Conservation (phyloP, 257 asterid genomes). For the Solanum piurae region DNA sequence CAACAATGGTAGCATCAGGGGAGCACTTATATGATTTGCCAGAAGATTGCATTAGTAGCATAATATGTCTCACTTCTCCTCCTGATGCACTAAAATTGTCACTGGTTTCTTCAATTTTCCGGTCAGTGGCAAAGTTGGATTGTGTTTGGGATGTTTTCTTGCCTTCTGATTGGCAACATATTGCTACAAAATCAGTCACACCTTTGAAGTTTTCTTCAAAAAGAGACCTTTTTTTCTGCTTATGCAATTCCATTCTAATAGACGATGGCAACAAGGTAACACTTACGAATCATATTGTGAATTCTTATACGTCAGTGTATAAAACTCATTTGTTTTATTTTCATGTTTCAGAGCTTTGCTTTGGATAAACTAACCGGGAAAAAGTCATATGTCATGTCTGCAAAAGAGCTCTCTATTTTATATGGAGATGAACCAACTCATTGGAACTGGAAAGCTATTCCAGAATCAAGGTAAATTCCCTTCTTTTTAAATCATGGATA, state of each 20-base stretch:
- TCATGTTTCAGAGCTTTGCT: conserved; percentile 17
- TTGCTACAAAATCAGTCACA: conserved; percentile 2
- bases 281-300: background rate
- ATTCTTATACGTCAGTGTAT: background rate
- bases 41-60: conserved; percentile 14
- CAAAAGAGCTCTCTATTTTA: conserved; percentile 22
- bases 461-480: conserved; percentile 12
- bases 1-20: background rate
- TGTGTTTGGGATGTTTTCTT: conserved; percentile 23
- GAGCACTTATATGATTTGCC: conserved; percentile 8
- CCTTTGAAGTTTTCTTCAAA: conserved; percentile 15
- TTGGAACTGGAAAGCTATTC: conserved; percentile 25
- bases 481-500: background rate
- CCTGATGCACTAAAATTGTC: conserved; percentile 12
- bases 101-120: conserved; percentile 4
- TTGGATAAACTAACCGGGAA: conserved; percentile 17
- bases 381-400: conserved; percentile 16
- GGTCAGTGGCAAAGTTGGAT: conserved; percentile 15
- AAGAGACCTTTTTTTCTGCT: conserved; percentile 9
- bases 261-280: conserved; percentile 22
- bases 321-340: background rate
- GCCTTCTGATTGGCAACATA: conserved; percentile 14
- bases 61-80: conserved; percentile 21
- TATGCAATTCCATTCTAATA: conserved; percentile 13
- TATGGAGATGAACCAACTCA: conserved; percentile 5